These are phyloP conservation scores for Hemileia vastatrix DNA, from an alignment of 1,284 basidiomycete species.

Conservation along the genomic window DNA sequence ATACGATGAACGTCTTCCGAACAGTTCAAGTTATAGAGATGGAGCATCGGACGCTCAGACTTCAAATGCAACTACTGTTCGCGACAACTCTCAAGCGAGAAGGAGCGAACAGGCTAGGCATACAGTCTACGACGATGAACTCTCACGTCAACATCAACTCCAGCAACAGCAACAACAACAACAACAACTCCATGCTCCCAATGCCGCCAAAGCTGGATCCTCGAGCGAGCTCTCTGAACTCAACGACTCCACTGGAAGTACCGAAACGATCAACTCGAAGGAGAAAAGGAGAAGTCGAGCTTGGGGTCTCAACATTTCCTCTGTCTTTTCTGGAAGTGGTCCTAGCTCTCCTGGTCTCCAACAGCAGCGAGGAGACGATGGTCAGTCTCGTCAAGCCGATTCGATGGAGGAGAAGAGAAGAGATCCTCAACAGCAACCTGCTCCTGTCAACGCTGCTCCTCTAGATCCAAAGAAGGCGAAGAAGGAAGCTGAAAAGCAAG, in stretches of 20 bases:
- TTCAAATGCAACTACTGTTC: constrained; percentile 2
- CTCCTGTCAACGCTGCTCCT: constrained; percentile 46
- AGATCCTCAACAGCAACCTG: constrained; percentile 43
- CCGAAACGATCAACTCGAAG: constrained; percentile 30
- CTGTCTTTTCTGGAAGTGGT: constrained; percentile 13
- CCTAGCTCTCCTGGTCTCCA: no score
- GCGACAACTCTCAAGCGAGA: constrained; percentile 6
- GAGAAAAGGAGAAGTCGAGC: constrained; percentile 29
- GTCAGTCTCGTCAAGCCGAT: constrained; percentile 4
- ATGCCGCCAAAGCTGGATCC: neutral
- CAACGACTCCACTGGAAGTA: constrained; percentile 29
- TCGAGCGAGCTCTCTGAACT: constrained; percentile 26
- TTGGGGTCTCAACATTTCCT: constrained; percentile 30
- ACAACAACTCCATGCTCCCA: neutral
- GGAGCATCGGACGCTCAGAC: neutral
- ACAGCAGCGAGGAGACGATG: neutral
- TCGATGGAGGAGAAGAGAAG: constrained; percentile 28
- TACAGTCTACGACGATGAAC: constrained; percentile 26
- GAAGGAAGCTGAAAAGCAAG: constrained; percentile 75
- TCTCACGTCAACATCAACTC: neutral
- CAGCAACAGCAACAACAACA: neutral
- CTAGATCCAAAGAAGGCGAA: constrained; percentile 72
- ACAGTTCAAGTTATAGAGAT: constrained; percentile 1
- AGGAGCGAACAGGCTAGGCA: constrained; percentile 18
- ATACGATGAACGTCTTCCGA: constrained; percentile 24